Base-by-base conservation (phyloP, 345 rosid species). In the Clarkia xantiana region DNA sequence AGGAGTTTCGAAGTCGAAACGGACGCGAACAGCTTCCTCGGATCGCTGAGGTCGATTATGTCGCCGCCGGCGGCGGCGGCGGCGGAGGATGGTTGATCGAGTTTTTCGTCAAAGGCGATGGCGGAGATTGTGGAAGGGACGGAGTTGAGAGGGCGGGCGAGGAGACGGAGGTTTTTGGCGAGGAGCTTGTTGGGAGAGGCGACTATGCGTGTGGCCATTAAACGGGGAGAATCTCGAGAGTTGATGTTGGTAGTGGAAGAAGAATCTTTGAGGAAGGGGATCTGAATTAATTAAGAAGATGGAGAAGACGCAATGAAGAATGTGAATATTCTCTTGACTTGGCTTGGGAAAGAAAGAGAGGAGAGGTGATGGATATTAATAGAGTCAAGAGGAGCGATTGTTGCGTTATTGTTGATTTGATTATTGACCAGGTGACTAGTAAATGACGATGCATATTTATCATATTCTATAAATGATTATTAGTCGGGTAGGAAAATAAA, bases 21-120 rank as follows among this genome's bases (percentile, higher is more conserved):
- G 10, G 65, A 47, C 9, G 71, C 16, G 58, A 82, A 90, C 2
- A 85, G 82, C 55, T 72, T 70, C 29, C 67, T 65, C 41, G 71
- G 79, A 34, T 83, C 79, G 15, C 58, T 20, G 9, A 85, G 65
- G 61, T 90, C 76, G 23, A 90, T 63, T 3, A 53, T 51, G 2
- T 6, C 41, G 7, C 29, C 55, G 57, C 18, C 44, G 18, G 40
- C 0, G 48, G 42, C 22, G n/a, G 57, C 2, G 18, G 55, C 17
- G 18, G 50, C 41, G 40, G 55, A 42, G 3, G 59, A 15, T 17
- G 61, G 22, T 0, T 23, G 46, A n/a, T 40, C n/a, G 0, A n/a
- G 18, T 43, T 57, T 47, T 51, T 67, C 53, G 14, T 43, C 62
- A 47, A 51, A 51, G 43, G 60, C 59, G 20, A 59, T 18, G 36